A percentile compares a stretch with the other conserved stretches of the same genome.
Evolutionary conservation across 768 basidiomycete species (phyloP).

Genomic region (Lenzites betulinus): DNA sequence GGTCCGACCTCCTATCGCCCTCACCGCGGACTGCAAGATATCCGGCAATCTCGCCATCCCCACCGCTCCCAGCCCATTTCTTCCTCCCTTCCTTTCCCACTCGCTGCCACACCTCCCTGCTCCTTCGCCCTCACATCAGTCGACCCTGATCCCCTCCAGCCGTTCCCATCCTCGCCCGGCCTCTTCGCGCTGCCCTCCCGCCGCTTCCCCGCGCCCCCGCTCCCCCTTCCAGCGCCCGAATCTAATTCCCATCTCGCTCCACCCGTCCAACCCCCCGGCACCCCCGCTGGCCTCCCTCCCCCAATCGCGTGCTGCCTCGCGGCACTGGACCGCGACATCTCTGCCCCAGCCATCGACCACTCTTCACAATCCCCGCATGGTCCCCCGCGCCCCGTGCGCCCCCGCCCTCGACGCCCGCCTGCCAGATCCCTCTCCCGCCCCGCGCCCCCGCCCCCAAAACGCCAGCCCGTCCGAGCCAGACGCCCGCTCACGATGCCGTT

Average conservation of each 20-base stretch:
- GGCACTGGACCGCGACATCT: constrained; percentile 20
- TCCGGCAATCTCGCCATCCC: constrained; percentile 18
- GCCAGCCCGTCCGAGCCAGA: constrained; percentile 1
- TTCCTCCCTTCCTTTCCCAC: neutral
- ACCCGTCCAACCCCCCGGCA: constrained; percentile 15
- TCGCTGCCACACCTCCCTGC: neutral
- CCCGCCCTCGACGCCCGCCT: neutral
- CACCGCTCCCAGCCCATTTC: neutral
- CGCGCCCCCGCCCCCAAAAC: constrained; percentile 9
- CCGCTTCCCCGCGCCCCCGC: constrained; percentile 4
- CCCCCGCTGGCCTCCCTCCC: neutral
- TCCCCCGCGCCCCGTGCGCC: neutral
- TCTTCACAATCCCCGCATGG: constrained; percentile 9
- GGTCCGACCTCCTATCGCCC: constrained; percentile 22
- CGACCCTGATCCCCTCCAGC: neutral
- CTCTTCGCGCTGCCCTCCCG: neutral
- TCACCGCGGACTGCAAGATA: constrained; percentile 11
- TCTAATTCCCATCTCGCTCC: constrained; percentile 5
- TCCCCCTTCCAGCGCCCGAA: constrained; percentile 9
- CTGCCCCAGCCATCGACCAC: constrained; percentile 7
- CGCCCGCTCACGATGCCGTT: neutral
- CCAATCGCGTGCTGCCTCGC: constrained; percentile 21
- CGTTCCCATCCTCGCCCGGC: constrained; percentile 6
- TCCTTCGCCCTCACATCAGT: neutral
- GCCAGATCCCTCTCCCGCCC: constrained; percentile 5